Base-by-base conservation (phyloP, 139 green algal species). In the Auxenochlorella pyrenoidosa region DNA sequence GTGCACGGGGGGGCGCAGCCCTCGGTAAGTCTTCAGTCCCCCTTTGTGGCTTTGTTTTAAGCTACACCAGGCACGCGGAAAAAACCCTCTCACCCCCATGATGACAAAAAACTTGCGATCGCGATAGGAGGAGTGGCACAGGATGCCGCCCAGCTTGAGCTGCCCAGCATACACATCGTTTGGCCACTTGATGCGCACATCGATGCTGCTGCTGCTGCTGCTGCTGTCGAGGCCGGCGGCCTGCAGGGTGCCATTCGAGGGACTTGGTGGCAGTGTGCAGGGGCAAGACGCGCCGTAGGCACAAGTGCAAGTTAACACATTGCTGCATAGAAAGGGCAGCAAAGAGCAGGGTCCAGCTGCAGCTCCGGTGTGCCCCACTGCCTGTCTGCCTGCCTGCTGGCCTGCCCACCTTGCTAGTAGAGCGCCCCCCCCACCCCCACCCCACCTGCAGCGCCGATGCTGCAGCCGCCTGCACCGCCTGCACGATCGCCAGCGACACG, bases 101-200 rank as follows among this genome's bases (percentile, higher is more conserved):
- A 91, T 89, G 18, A 98, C 88, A 41, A 93, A 86, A 86, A 99
- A 98, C 66, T 85, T 68, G 36, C 51, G 83, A 30, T 91, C 76
- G 5, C 80, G 24, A 84, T 93, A 99, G 3, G 93, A 94, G 43
- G 94, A 97, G 66, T 98, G 94, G 85, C 98, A 98, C 59, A 99
- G 94, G 5, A 98, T 92, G 73, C 97, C 97, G 0, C 95, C 97
- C 22, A 99, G 86, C 90, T 99, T 99, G 26, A 96, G 86, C 36
- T 83, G 86, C 1, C 71, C 51, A 21, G 68, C 86, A 91, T 99
- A 98, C 13, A 99, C 90, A 90, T 99, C 97, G 83, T 99, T 99
- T 75, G 97, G 97, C 97, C 97, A 99, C 87, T 99, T 99, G 79
- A 99, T 97, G 43, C 91, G 87, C 19, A 99, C 83, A 32, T 96